A percentile compares a stretch with the other conserved stretches of the same genome.
Evolutionary conservation across 2,329 filamentous ascomycete species (phyloP).

Genomic region (Fusarium paranaense): DNA sequence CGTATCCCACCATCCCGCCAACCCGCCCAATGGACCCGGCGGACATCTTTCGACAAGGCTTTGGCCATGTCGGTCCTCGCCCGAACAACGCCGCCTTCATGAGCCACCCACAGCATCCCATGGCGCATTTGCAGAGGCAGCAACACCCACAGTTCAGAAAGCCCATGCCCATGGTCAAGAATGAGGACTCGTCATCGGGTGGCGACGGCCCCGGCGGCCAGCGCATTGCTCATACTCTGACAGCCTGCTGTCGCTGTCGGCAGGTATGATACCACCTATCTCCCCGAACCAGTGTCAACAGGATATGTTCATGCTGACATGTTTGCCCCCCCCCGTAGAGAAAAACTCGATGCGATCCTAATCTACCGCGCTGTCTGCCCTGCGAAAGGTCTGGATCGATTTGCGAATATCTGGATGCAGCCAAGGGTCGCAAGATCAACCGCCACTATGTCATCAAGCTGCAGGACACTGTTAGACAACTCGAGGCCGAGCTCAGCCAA

Average conservation of each 20-base stretch:
- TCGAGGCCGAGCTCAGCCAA: slow-evolving; percentile 84
- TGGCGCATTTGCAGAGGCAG: slow-evolving; percentile 35
- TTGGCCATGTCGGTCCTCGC: slow-evolving; percentile 58
- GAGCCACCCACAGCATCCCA: slow-evolving; percentile 41
- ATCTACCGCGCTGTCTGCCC: slow-evolving; percentile 88
- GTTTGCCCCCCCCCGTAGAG: slow-evolving; percentile 64
- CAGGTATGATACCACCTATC: slow-evolving; percentile 65
- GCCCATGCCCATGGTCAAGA: slow-evolving; percentile 43
- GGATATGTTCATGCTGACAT: slow-evolving; percentile 23
- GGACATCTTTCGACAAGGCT: slow-evolving; percentile 70
- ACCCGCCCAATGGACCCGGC: slow-evolving; percentile 65
- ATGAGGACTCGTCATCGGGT: slow-evolving; percentile 58
- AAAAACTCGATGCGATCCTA: slow-evolving; percentile 96
- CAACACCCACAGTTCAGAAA: slow-evolving; percentile 47
- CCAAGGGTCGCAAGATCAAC: slow-evolving; percentile 86
- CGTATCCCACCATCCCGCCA: slow-evolving; percentile 8
- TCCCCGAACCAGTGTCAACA: slow-evolving; percentile 8
- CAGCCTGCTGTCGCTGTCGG: slow-evolving; percentile 83
- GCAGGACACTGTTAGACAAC: slow-evolving; percentile 83
- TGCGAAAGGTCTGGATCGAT: slow-evolving; percentile 91
- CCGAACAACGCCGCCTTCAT: slow-evolving; percentile 49
- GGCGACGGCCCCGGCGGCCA: slow-evolving; percentile 61
- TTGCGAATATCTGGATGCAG: slow-evolving; percentile 95
- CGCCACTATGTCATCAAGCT: slow-evolving; percentile 93
- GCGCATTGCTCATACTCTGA: slow-evolving; percentile 81